Base-by-base conservation (phyloP, 208 protist genomes). In the Lotmaria passim region DNA sequence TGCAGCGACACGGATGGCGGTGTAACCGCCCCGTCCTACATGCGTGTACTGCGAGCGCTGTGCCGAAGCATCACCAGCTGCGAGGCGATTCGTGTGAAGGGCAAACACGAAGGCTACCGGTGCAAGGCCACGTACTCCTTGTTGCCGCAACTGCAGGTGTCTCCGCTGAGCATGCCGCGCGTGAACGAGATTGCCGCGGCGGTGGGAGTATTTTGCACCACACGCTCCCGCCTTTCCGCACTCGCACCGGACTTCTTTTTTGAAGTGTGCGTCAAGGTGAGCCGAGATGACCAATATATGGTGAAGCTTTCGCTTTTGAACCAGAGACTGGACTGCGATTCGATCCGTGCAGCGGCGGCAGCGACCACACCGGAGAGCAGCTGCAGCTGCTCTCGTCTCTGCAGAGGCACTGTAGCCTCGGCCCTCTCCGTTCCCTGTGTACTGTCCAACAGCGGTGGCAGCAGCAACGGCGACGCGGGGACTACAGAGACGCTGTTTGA, bases 41-140 rank as follows among this genome's bases (percentile, higher is more conserved):
- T 21, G n/a, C 33, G 46, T 47, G 50, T 74, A 0, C 24, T 79
- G 23, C 44, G 14, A 0, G 64, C 63, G 12, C 28, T 83, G 5
- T 83, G 69, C 43, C 34, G 59, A 8, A 53, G 56, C 11, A 7
- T 73, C 14, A 64, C 74, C 26, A 50, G 7, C 3, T 38, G 57
- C 30, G 19, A 57, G 7, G 46, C 57, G 3, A 24, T 81, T 19
- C 76, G 69, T 0, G 81, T 87, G 10, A 30, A 51, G 14, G 84
- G 80, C 11, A 59, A 60, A 6, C 47, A 58, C 14, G 47, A 52
- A 3, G 60, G 55, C 10, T 85, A 80, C 60, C 70, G 81, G 1
- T 83, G 78, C 65, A 84, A 86, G 51, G 76, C 69, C 3, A 90
- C 84, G 11, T 86, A 85, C 51, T 82, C 73, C 6, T 50, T 85